Evolutionary conservation across 768 basidiomycete species (phyloP), one percentile per base, ranked within the genome.

Genomic region (Auricularia cornea): DNA sequence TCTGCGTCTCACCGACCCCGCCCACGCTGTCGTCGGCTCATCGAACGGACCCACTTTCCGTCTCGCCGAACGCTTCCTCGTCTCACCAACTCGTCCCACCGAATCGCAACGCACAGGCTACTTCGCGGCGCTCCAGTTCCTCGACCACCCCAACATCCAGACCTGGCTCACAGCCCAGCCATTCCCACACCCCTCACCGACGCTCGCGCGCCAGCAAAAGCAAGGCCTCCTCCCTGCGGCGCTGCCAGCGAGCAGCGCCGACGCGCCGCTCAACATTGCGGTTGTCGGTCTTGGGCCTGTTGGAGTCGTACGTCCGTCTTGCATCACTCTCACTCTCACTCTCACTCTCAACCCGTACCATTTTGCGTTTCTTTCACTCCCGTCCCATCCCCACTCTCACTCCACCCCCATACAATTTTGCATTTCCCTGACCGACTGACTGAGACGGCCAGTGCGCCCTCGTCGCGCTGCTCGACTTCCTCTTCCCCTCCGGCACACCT

Each of bases 261-360:
- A 90, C 64, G 77, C 72, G 62, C 64, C 74, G 8, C 69, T 90
- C 64, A 86, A 82, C 1, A 74, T 91, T 60, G 90, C 85, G 0
- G 75, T 92, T 33, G 74, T 92, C 23, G 90, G 90, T 3, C 77
- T 92, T 60, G 90, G 90, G 6, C 90, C 90, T 20, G 90, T 92
- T 11, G 90, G 90, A 26, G 74, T 91, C 64, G 82, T 84, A 67
- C 59, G 79, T 65, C 2, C n/a, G n/a, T n/a, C n/a, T n/a, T n/a
- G n/a, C n/a, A n/a, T n/a, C n/a, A n/a, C n/a, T n/a, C n/a, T n/a
- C n/a, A n/a, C n/a, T n/a, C n/a, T n/a, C n/a, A n/a, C n/a, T n/a
- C n/a, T n/a, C n/a, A n/a, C n/a, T n/a, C n/a, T n/a, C n/a, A n/a
- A n/a, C n/a, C n/a, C n/a, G n/a, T n/a, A n/a, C n/a, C n/a, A n/a